Evolutionary conservation across 208 protist species (phyloP).

Genomic region (Blechomonas ayalai): DNA sequence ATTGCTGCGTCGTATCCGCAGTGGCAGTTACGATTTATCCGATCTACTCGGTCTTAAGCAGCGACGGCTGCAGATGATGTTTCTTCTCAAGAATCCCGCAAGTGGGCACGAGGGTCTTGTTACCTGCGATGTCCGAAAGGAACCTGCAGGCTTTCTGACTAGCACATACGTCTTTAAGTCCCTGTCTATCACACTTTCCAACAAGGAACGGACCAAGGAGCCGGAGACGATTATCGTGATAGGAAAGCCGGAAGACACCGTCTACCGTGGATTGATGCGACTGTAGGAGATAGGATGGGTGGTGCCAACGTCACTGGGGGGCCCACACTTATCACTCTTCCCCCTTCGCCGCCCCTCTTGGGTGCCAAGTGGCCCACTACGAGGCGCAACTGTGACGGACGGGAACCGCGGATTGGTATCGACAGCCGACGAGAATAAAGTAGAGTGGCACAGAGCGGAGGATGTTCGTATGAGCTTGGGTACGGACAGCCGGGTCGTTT

Average conservation of each 20-base stretch:
- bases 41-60: constrained; percentile 78
- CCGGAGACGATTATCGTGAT: constrained; percentile 76
- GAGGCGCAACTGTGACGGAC: too few species aligned
- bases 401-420: too few species aligned
- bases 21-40: constrained; percentile 73
- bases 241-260: constrained; percentile 76
- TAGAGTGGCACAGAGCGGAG: too few species aligned
- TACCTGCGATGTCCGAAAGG: constrained; percentile 70
- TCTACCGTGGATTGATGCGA: constrained; percentile 56
- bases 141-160: constrained; percentile 58
- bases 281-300: too few species aligned
- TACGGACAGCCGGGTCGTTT: too few species aligned
- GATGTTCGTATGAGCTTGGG: too few species aligned
- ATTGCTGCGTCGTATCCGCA: constrained; percentile 74
- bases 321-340: too few species aligned
- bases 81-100: constrained; percentile 65
- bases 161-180: constrained; percentile 77
- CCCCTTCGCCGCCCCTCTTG: too few species aligned
- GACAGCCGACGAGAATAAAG: too few species aligned
- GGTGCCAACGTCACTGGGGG: too few species aligned
- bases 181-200: constrained; percentile 65
- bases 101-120: constrained; percentile 71
- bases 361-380: too few species aligned
- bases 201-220: constrained; percentile 20
- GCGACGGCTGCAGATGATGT: constrained; percentile 81